Percentiles rank a stretch among this genome's conserved stretches.
Conservation (phyloP, 1,284 basidiomycete genomes). For the Malassezia psittaci region DNA sequence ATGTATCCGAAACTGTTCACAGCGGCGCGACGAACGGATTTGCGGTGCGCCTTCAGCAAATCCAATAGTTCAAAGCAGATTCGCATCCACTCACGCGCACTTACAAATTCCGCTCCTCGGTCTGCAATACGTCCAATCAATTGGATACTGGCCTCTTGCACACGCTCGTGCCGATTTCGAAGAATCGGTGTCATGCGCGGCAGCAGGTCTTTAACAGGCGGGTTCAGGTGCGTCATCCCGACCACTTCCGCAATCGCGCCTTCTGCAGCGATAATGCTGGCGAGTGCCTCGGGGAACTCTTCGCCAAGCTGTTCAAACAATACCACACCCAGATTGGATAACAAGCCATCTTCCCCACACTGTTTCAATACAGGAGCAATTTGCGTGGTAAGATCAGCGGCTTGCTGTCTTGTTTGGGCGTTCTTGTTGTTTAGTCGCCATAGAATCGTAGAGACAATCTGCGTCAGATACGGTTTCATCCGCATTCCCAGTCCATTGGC, state of each 20-base stretch:
- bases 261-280: constrained; percentile 91
- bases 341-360: constrained; percentile 86
- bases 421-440: constrained; percentile 99
- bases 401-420: constrained; percentile 96
- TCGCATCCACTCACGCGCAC: constrained; percentile 98
- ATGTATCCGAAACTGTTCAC: constrained; percentile 99
- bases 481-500: constrained; percentile 91
- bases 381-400: constrained; percentile 87
- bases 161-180: constrained; percentile 96
- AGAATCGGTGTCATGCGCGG: constrained; percentile 99
- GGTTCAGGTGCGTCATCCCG: constrained; percentile 99
- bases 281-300: constrained; percentile 96
- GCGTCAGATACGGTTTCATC: constrained; percentile 96
- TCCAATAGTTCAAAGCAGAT: constrained; percentile 98
- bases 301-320: constrained; percentile 98
- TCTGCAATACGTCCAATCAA: constrained; percentile 98
- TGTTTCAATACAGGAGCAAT: constrained; percentile 96
- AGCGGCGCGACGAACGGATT: constrained; percentile 92
- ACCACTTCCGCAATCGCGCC: constrained; percentile 98
- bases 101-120: constrained; percentile 96
- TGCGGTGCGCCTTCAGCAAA: constrained; percentile 96
- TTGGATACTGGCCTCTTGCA: constrained; percentile 98
- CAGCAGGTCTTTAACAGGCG: constrained; percentile 92
- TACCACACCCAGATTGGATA: constrained; percentile 93
- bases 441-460: constrained; percentile 97